Conservation (phyloP, 192 early-diverging fungal species). For the Gigaspora rosea region DNA sequence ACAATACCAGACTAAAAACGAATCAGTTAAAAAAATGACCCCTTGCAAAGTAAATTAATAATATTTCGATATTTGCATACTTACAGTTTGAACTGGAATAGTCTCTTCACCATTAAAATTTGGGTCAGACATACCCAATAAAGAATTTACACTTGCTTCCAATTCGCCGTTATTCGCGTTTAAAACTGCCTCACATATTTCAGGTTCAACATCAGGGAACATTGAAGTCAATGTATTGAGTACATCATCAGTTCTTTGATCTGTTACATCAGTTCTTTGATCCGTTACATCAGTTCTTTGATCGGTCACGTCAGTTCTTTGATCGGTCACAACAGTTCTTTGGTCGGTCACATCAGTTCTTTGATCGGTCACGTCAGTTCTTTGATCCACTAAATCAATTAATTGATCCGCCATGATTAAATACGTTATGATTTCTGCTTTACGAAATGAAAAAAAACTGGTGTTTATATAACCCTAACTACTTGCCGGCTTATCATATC, state of each 20-base stretch:
- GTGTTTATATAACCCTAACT: too few species aligned
- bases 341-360: too few species aligned
- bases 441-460: too few species aligned
- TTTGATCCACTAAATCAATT: too few species aligned
- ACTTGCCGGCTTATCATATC: too few species aligned
- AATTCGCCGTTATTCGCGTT: conserved; percentile 48
- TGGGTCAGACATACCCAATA: conserved; percentile 57
- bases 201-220: conserved; percentile 54
- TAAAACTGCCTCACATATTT: conserved; percentile 53
- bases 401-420: too few species aligned
- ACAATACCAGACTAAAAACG: conserved; percentile 30
- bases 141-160: conserved; percentile 51
- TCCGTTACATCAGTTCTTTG: too few species aligned
- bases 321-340: too few species aligned
- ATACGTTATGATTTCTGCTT: too few species aligned
- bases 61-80: not conserved
- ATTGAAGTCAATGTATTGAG: conserved; percentile 50
- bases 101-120: conserved; percentile 47
- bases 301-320: too few species aligned
- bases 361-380: too few species aligned
- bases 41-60: not conserved
- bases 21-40: not conserved
- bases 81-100: conserved; percentile 24
- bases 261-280: not conserved
- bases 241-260: conserved; percentile 38